Base-by-base conservation (phyloP, 1,139 yeast genomes). In the Yamadazyma membranifaciens region DNA sequence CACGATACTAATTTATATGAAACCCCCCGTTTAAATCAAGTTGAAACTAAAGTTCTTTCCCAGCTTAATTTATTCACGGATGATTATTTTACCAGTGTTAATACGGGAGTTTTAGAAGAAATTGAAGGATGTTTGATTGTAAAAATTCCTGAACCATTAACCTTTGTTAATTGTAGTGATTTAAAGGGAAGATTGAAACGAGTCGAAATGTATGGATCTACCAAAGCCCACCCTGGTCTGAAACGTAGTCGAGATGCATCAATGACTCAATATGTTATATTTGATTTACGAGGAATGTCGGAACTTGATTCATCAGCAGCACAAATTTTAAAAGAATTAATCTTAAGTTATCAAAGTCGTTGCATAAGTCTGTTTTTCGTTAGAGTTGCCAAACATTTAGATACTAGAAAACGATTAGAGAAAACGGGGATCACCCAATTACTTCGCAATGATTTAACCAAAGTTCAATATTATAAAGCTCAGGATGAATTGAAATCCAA, bases 111-210 rank as follows among this genome's bases (percentile, higher is more conserved):
- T 2, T 61, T 83, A 26, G 92, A 87, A 55, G 91, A 87, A 48
- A 73, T 87, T 35, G 92, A 87, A 55, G 95, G 95, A 1, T 87
- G 95, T 54, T 68, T 92, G 38, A 84, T 91, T 35, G 85, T 91
- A 27, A 87, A 84, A 51, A 81, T 92, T 31, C 95, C 98, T 0
- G 98, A 92, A 56, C 97, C 98, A 1, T 67, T 92, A 43, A 88
- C 95, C 1, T 92, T 92, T 60, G 89, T 96, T 31, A 92, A 92
- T 57, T 80, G 95, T 13, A 87, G 84, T 45, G 97, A 91, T 56
- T 68, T 92, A 49, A 80, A 86, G 45, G 72, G 83, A 36, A 68
- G 98, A 24, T 68, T 92, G 40, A 75, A 80, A 43, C 67, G 98
- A 41, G 74, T 92, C 16, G 98, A 92, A 56, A 66, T 80, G 54